These are phyloP conservation scores for Yamadazyma atmosphaerica DNA, from an alignment of 1,139 yeast genomes.

Conservation along the genomic window DNA sequence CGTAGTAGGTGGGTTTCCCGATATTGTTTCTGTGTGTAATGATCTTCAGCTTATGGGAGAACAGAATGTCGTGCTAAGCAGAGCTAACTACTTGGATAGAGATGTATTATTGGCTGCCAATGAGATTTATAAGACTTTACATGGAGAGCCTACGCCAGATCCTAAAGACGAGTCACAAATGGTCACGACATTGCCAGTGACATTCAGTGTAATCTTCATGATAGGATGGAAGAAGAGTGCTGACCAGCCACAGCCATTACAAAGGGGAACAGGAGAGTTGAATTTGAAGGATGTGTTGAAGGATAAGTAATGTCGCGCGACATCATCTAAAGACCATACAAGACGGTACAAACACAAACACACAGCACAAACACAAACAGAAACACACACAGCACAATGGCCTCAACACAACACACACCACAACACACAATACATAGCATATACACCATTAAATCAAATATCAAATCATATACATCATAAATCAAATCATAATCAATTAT, in stretches of 20 bases:
- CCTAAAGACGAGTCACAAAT: constrained; percentile 27
- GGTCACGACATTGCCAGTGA: constrained; percentile 50
- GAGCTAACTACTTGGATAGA: constrained; percentile 57
- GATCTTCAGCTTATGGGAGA: constrained; percentile 87
- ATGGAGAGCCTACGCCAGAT: constrained; percentile 58
- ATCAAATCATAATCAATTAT: no score
- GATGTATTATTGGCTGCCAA: constrained; percentile 75
- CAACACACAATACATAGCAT: no score
- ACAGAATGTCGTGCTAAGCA: constrained; percentile 64
- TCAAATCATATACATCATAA: no score
- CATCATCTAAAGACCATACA: no score
- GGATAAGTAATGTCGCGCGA: constrained; percentile 1
- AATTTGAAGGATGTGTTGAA: constrained; percentile 62
- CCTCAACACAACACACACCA: not conserved
- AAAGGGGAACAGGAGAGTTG: constrained; percentile 70
- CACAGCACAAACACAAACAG: no score
- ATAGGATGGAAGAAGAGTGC: constrained; percentile 86
- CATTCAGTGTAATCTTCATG: constrained; percentile 76
- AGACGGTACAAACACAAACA: no score
- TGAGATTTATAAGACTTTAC: constrained; percentile 69
- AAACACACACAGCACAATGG: not conserved
- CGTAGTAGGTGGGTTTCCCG: constrained; percentile 77
- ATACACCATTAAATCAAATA: no score
- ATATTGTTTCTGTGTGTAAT: constrained; percentile 61
- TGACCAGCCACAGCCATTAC: constrained; percentile 68